These are phyloP conservation scores for Prunus mume DNA, from an alignment of 306 rosid species.

Conservation along the genomic window DNA sequence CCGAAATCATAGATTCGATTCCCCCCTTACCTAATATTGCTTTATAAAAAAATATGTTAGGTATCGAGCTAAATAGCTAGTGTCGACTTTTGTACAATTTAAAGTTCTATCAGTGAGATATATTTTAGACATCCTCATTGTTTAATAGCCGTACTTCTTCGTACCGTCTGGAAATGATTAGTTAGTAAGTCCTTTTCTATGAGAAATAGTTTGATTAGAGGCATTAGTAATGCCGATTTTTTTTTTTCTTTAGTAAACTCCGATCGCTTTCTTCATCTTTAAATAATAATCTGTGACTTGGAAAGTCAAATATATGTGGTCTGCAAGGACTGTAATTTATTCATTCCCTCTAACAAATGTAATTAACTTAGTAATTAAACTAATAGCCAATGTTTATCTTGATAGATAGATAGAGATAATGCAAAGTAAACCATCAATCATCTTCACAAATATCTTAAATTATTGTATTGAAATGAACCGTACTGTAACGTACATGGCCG, in stretches of 20 bases:
- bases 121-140: not conserved
- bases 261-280: not conserved
- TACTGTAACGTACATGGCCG: too few species aligned
- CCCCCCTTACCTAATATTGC: too few species aligned
- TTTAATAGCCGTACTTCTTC: not conserved
- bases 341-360: not conserved
- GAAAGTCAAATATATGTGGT: not conserved
- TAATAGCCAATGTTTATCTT: not conserved
- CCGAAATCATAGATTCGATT: too few species aligned
- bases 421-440: not conserved
- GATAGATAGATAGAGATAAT: too few species aligned
- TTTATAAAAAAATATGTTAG: too few species aligned
- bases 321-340: not conserved
- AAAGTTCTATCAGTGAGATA: not conserved
- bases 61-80: too few species aligned
- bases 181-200: not conserved
- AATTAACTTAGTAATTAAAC: not conserved
- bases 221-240: not conserved
- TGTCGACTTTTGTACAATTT: too few species aligned
- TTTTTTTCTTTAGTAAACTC: not conserved
- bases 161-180: not conserved
- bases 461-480: not conserved
- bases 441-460: not conserved
- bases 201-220: not conserved
- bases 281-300: not conserved